Percentiles rank a stretch among this genome's conserved stretches.
Evolutionary conservation across 306 rosid genomes (phyloP).

Genomic region (Ceratonia siliqua): DNA sequence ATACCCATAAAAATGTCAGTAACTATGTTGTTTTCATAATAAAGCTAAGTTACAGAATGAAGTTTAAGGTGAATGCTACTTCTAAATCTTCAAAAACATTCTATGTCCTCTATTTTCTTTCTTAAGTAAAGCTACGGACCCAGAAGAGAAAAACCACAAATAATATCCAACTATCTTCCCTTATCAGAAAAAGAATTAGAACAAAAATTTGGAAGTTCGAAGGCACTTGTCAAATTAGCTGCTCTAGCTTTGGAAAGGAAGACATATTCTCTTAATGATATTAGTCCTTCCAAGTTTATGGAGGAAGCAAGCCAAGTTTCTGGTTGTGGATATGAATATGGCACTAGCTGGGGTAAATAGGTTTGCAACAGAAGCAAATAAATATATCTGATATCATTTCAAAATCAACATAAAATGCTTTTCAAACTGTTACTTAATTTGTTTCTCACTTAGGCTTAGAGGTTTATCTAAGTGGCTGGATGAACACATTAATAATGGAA

Average conservation of each 20-base stretch:
- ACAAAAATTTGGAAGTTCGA: background rate
- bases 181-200: conserved; percentile 15
- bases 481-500: no score
- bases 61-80: background rate
- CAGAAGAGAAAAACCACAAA: background rate
- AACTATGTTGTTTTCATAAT: background rate
- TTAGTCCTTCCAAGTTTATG: background rate
- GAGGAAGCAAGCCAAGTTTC: conserved; percentile 56
- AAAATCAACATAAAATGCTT: no score
- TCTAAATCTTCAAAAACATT: no score
- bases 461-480: conserved; percentile 49
- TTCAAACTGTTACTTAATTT: background rate
- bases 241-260: conserved; percentile 40
- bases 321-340: conserved; percentile 48
- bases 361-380: conserved; percentile 18
- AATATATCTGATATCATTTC: background rate
- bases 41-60: background rate
- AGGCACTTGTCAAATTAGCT: background rate
- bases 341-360: conserved; percentile 67
- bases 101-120: background rate
- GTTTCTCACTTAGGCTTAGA: no score
- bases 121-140: background rate
- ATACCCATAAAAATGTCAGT: no score
- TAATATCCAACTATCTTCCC: background rate
- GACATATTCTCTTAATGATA: background rate